Base-by-base conservation (phyloP, 768 basidiomycete genomes). In the Mycena crocata region DNA sequence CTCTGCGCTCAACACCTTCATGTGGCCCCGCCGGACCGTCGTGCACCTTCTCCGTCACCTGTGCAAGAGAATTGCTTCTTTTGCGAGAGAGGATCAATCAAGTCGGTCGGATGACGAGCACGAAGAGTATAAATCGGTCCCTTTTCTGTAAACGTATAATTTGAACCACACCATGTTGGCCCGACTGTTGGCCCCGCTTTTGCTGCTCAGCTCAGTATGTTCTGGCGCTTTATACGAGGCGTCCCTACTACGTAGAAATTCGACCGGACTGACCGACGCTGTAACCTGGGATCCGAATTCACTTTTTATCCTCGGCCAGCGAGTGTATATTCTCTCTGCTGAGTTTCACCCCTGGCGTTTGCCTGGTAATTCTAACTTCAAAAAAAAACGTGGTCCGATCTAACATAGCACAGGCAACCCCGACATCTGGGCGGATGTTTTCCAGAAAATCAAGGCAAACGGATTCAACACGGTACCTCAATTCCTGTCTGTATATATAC, bases 221-320 rank as follows among this genome's bases (percentile, higher is more conserved):
- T 34, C 59, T 31, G 66, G 61, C n/a, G n/a, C 59, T 50, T 40
- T 60, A 34, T 59, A 62, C 37, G 55, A 51, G 4, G 30, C 17
- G 28, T 30, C 62, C 9, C 51, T 63, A 15, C 10, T 32, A 21
- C 66, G 67, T 37, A 45, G 77, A 60, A 81, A 79, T 32, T 81
- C 84, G 3, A 86, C 84, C 10, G 83, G 84, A 0, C 76, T 86
- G 51, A 85, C 84, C 5, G 74, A 84, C 42, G 77, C 75, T 6
- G 86, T 89, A 21, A 84, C 84, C 3, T 90, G 89, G 89, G 89
- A 90, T 72, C 74, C 84, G 49, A 83, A 87, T 62, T 89, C 88
- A 1, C 78, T 90, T 9, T 88, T 81, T 72, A 85, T 90, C 49
- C 78, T 84, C 0, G 87, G 86, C 8, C 86, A 89, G 67, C 81